Conservation (phyloP, 148 eudicot genomes). For the Diospyros kaki region DNA sequence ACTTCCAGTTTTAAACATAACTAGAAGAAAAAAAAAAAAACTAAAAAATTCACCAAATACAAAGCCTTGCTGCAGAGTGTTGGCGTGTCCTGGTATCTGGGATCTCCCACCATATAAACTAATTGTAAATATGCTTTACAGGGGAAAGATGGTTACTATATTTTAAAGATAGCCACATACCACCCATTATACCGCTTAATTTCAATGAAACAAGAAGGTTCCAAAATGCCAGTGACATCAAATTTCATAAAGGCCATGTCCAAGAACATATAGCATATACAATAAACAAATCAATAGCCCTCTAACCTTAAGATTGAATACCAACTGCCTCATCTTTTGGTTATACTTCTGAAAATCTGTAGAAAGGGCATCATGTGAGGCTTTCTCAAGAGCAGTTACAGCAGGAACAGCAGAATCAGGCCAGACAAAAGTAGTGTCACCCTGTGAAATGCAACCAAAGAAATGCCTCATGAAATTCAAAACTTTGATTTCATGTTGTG, state of each 20-base stretch:
- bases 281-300: slow-evolving; percentile 4
- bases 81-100: too few species aligned
- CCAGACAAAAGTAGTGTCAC: slow-evolving; percentile 40
- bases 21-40: not conserved
- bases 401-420: slow-evolving; percentile 71
- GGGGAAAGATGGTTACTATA: too few species aligned
- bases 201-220: too few species aligned
- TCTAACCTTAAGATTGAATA: slow-evolving; percentile 80
- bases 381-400: slow-evolving; percentile 75
- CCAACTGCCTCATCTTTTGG: slow-evolving; percentile 76
- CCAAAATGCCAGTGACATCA: too few species aligned
- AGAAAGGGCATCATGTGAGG: slow-evolving; percentile 57
- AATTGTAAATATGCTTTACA: too few species aligned
- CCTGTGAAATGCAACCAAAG: slow-evolving; percentile 31
- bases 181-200: too few species aligned
- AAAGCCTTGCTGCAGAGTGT: not conserved
- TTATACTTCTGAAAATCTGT: slow-evolving; percentile 81
- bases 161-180: too few species aligned
- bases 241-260: too few species aligned
- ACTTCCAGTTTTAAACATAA: not conserved
- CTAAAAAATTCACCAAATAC: too few species aligned
- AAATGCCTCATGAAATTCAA: not conserved
- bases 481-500: not conserved
- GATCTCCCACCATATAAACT: too few species aligned
- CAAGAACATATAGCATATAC: not conserved